phyloP scores from a whole-genome alignment of 805 yeast species.

The Zygosaccharomyces kombuchaensis region DNA sequence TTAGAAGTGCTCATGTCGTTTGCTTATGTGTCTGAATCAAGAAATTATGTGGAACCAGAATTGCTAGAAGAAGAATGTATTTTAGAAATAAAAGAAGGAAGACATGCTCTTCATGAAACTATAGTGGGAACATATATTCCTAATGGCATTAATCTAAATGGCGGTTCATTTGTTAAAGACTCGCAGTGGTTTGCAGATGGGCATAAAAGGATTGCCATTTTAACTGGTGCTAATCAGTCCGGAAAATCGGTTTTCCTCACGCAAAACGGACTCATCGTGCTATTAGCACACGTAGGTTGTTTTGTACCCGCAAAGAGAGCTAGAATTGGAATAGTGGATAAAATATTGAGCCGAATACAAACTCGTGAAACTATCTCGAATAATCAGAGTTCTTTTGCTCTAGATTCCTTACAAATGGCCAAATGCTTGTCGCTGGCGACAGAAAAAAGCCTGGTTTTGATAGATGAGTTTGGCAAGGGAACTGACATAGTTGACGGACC shows the following conservation, averaged over 20 bases:
- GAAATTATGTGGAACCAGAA: conserved; percentile 35
- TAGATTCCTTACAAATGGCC: conserved; percentile 44
- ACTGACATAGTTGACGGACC: conserved; percentile 47
- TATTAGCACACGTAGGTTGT: conserved; percentile 51
- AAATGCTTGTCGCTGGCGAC: conserved; percentile 41
- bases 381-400: conserved; percentile 46
- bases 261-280: conserved; percentile 46
- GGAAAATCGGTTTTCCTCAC: conserved; percentile 51
- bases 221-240: conserved; percentile 49
- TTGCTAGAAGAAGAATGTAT: conserved; percentile 24
- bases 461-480: conserved; percentile 55
- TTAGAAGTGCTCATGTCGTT: conserved; percentile 39
- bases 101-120: conserved; percentile 46
- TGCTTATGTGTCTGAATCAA: conserved; percentile 30
- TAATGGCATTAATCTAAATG: conserved; percentile 37
- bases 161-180: conserved; percentile 15
- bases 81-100: conserved; percentile 38
- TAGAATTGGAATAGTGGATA: conserved; percentile 44
- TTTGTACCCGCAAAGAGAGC: conserved; percentile 50
- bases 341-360: conserved; percentile 43
- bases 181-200: conserved; percentile 12
- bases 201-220: conserved; percentile 33
- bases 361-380: conserved; percentile 40
- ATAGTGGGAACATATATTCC: conserved; percentile 39
- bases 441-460: conserved; percentile 40